A percentile compares a stretch with the other conserved stretches of the same genome.
Conservation (phyloP, 257 asterid genomes). For the Penstemon newberryi region DNA sequence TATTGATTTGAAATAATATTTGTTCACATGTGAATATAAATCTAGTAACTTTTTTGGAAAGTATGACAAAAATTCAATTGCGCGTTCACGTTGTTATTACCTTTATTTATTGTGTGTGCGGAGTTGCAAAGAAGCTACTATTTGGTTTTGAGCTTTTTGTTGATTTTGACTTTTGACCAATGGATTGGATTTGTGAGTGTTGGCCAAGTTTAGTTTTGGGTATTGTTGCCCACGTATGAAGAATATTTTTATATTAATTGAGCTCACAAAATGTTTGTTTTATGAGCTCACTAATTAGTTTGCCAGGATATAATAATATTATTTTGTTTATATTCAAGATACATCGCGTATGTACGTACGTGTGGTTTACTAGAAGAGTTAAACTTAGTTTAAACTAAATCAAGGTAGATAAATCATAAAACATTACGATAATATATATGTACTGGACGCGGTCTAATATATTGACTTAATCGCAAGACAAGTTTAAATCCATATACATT, state of each 20-base stretch:
- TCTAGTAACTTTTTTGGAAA: slow-evolving; percentile 8
- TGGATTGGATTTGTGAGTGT: slow-evolving; percentile 18
- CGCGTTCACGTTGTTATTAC: neutral
- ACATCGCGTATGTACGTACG: too few relatives aligned
- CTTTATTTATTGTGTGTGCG: neutral
- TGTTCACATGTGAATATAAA: slow-evolving; percentile 14
- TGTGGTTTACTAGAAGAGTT: too few relatives aligned
- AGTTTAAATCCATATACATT: too few relatives aligned
- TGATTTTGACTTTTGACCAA: neutral
- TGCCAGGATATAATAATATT: too few relatives aligned
- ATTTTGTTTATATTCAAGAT: too few relatives aligned
- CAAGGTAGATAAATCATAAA: too few relatives aligned
- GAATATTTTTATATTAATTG: slow-evolving; percentile 23
- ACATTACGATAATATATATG: too few relatives aligned
- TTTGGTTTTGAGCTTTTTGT: neutral
- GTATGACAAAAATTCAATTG: slow-evolving; percentile 12
- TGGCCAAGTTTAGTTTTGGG: neutral
- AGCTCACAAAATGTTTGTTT: too few relatives aligned
- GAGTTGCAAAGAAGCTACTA: slow-evolving; percentile 25
- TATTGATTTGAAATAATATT: slow-evolving; percentile 21
- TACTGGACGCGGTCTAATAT: too few relatives aligned
- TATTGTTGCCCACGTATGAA: slow-evolving; percentile 19
- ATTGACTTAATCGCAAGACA: too few relatives aligned
- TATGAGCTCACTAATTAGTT: too few relatives aligned
- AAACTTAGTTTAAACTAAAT: too few relatives aligned